A percentile compares a stretch with the other conserved stretches of the same genome.
These are phyloP conservation scores for Fusarium lateritium DNA, from an alignment of 2,329 filamentous ascomycete genomes.

Conservation along the genomic window DNA sequence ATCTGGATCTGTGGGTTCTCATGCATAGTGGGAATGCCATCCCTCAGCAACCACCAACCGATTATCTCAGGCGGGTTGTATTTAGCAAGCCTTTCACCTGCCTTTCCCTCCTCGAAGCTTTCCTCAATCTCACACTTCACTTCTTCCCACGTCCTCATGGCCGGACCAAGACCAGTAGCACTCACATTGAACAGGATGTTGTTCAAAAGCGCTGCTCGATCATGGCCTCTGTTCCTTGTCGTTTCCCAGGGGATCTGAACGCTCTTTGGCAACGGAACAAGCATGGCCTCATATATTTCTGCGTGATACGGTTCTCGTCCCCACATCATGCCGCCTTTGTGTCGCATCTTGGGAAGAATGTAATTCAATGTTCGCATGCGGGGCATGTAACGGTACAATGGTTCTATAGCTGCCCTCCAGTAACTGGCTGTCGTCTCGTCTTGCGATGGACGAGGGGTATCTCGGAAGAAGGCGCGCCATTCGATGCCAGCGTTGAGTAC, in stretches of 20 bases:
- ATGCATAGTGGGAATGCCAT: constrained; percentile 14
- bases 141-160: constrained; percentile 37
- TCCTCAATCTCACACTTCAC: constrained; percentile 37
- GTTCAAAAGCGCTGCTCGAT: constrained; percentile 9
- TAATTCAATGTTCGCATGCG: constrained; percentile 46
- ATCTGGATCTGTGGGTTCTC: constrained; percentile 20
- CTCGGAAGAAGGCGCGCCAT: constrained; percentile 50
- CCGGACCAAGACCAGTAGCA: constrained; percentile 1
- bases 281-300: constrained; percentile 28
- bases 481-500: constrained; percentile 50
- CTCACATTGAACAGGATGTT: constrained; percentile 6
- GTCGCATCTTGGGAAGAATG: constrained; percentile 47
- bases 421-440: constrained; percentile 40
- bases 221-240: constrained; percentile 15
- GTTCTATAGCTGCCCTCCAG: constrained; percentile 42
- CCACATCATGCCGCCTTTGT: constrained; percentile 47
- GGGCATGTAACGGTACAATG: constrained; percentile 47
- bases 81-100: neutral
- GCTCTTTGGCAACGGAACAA: constrained; percentile 39
- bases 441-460: constrained; percentile 43
- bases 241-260: constrained; percentile 48
- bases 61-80: constrained; percentile 6
- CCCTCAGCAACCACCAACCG: constrained; percentile 13
- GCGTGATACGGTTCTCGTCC: constrained; percentile 50
- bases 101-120: constrained; percentile 17